These are phyloP conservation scores for Fusarium humuli DNA, from an alignment of 2,329 filamentous ascomycete species.

Conservation along the genomic window DNA sequence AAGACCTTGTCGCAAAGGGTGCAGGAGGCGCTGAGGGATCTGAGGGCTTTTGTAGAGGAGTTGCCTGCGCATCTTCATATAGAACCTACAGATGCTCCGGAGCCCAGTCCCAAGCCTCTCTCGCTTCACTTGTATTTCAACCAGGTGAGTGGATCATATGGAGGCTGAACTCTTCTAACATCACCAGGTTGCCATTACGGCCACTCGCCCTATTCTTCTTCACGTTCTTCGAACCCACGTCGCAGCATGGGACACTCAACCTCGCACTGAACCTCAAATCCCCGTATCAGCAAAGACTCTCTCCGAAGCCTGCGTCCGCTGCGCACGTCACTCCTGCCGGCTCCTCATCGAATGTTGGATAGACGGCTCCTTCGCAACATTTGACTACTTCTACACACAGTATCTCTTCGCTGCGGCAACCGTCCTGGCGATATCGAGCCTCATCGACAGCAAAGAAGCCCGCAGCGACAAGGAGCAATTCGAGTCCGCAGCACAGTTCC, in stretches of 20 bases:
- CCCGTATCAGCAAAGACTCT: conserved; percentile 52
- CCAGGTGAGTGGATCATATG: conserved; percentile 25
- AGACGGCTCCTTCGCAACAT: conserved; percentile 58
- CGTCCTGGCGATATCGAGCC: conserved; percentile 57
- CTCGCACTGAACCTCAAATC: conserved; percentile 40
- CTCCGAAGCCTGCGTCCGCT: conserved; percentile 58
- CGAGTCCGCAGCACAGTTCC: conserved; percentile 53
- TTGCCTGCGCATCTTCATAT: conserved; percentile 50
- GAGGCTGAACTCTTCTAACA: background rate
- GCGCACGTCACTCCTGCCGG: conserved; percentile 57
- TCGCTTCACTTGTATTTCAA: conserved; percentile 52
- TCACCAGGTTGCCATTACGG: conserved; percentile 48
- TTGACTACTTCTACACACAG: conserved; percentile 60
- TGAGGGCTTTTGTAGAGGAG: conserved; percentile 49
- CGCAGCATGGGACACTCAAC: conserved; percentile 40
- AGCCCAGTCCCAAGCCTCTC: conserved; percentile 46
- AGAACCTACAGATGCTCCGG: conserved; percentile 37
- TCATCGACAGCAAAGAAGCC: conserved; percentile 49
- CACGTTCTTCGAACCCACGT: conserved; percentile 50
- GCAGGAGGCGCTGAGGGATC: conserved; percentile 48
- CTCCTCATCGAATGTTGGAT: conserved; percentile 60
- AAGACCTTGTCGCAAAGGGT: conserved; percentile 50
- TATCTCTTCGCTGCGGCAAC: conserved; percentile 61
- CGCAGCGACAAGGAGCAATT: conserved; percentile 55
- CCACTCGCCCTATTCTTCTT: conserved; percentile 51